Evolutionary conservation across 331 rosid species (phyloP).

Genomic region (Acacia pycnantha): DNA sequence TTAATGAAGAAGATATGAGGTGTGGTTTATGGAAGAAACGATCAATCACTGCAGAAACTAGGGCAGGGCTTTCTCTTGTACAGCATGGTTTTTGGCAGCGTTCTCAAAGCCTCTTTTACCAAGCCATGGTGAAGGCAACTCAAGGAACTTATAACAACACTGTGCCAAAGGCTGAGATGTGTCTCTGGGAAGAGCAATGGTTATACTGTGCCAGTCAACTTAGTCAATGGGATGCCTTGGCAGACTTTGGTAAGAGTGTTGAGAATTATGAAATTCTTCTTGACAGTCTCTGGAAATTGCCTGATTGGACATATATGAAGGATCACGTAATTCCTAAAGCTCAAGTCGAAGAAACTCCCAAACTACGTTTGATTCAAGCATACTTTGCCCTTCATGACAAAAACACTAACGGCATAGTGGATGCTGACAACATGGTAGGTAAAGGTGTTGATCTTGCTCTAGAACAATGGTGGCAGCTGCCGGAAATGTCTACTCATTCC

Average conservation of each 20-base stretch:
- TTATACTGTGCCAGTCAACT: constrained; percentile 90
- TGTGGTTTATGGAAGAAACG: constrained; percentile 98
- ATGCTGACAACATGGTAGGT: constrained; percentile 84
- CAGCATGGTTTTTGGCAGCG: constrained; percentile 99
- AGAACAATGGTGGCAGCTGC: constrained; percentile 99
- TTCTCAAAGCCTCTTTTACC: constrained; percentile 97
- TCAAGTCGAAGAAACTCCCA: constrained; percentile 98
- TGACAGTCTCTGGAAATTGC: constrained; percentile 95
- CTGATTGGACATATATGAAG: constrained; percentile 94
- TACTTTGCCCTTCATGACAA: constrained; percentile 89
- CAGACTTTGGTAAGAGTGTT: constrained; percentile 75
- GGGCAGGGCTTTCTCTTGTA: constrained; percentile 96
- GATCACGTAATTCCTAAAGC: constrained; percentile 97
- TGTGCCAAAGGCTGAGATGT: constrained; percentile 22
- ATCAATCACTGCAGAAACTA: constrained; percentile 87
- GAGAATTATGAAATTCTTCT: constrained; percentile 94
- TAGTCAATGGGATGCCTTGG: constrained; percentile 96
- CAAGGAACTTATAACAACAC: constrained; percentile 56
- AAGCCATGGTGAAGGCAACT: constrained; percentile 98
- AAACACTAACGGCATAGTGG: constrained; percentile 83
- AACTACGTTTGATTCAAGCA: constrained; percentile 86
- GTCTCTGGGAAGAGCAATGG: constrained; percentile 99
- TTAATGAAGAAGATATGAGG: constrained; percentile 97
- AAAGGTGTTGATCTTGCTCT: constrained; percentile 95
- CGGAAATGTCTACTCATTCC: constrained; percentile 98